phyloP scores from a whole-genome alignment of 257 asterid genomes.

The Rubia yunnanensis region DNA sequence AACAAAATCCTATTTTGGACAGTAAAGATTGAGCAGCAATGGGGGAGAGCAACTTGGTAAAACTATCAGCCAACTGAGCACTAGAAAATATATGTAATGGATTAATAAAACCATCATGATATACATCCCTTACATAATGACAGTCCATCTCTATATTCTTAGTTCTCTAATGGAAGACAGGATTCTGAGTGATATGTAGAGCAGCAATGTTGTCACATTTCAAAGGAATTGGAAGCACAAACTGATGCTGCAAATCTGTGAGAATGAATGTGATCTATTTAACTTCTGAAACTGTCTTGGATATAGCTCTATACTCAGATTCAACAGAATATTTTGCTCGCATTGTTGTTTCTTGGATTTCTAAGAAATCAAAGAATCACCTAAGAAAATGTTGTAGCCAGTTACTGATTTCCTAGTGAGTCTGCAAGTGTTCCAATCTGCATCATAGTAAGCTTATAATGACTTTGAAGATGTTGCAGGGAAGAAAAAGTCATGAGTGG shows the following conservation, averaged over 20 bases:
- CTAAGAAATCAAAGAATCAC: background rate
- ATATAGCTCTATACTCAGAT: background rate
- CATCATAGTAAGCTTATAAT: background rate
- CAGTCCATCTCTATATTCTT: too few relatives aligned
- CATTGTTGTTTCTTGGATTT: too few relatives aligned
- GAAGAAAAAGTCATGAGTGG: background rate
- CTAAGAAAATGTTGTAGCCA: background rate
- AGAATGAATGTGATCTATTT: too few relatives aligned
- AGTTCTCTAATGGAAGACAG: background rate
- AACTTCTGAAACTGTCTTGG: background rate
- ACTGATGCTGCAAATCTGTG: background rate
- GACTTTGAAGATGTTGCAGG: background rate
- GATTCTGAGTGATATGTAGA: background rate
- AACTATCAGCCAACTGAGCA: too few relatives aligned
- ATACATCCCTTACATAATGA: too few relatives aligned
- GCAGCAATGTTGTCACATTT: background rate
- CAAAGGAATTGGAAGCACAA: background rate
- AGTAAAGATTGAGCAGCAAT: too few relatives aligned
- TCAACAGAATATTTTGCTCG: background rate
- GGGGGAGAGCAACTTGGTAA: too few relatives aligned
- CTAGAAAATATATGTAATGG: too few relatives aligned
- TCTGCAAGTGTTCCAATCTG: background rate
- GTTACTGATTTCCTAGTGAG: background rate
- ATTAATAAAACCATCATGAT: too few relatives aligned
- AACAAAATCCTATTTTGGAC: too few relatives aligned